Conservation (phyloP, 192 early-diverging fungal species). For the Spizellomyces punctatus region DNA sequence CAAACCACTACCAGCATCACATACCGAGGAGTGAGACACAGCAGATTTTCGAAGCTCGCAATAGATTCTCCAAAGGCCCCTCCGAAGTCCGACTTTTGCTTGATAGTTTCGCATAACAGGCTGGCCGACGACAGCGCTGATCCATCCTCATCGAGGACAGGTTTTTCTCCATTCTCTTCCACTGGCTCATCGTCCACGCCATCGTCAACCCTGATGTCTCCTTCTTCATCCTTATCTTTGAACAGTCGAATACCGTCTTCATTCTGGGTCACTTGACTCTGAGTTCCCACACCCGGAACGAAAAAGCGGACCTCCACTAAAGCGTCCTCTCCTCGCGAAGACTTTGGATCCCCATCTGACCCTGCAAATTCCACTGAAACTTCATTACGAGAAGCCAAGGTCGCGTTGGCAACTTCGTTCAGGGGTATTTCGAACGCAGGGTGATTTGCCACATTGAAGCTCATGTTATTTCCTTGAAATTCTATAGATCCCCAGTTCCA, state of each 20-base stretch:
- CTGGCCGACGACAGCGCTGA: constrained; percentile 68
- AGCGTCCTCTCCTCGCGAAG: constrained; percentile 69
- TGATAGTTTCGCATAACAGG: constrained; percentile 89
- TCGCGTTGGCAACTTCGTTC: constrained; percentile 83
- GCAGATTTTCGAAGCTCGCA: constrained; percentile 83
- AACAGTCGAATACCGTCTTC: constrained; percentile 42
- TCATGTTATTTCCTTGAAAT: constrained; percentile 63
- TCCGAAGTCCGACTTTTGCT: constrained; percentile 87
- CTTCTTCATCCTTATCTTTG: constrained; percentile 47
- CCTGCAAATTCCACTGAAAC: constrained; percentile 88
- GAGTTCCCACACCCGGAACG: constrained; percentile 77
- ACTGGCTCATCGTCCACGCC: constrained; percentile 39
- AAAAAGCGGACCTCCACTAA: constrained; percentile 92
- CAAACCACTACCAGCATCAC: background rate
- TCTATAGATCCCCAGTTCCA: constrained; percentile 92
- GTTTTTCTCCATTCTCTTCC: constrained; percentile 44
- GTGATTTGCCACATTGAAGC: constrained; percentile 82
- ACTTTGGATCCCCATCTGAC: constrained; percentile 59
- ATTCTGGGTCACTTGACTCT: constrained; percentile 56
- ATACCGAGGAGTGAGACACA: constrained; percentile 89
- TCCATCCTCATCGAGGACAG: constrained; percentile 66
- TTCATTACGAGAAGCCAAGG: constrained; percentile 84
- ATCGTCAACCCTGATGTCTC: constrained; percentile 41
- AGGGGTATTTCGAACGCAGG: constrained; percentile 92
- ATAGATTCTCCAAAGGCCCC: constrained; percentile 85